phyloP scores from a whole-genome alignment of 257 asterid genomes.

The Nicotiana noctiflora region DNA sequence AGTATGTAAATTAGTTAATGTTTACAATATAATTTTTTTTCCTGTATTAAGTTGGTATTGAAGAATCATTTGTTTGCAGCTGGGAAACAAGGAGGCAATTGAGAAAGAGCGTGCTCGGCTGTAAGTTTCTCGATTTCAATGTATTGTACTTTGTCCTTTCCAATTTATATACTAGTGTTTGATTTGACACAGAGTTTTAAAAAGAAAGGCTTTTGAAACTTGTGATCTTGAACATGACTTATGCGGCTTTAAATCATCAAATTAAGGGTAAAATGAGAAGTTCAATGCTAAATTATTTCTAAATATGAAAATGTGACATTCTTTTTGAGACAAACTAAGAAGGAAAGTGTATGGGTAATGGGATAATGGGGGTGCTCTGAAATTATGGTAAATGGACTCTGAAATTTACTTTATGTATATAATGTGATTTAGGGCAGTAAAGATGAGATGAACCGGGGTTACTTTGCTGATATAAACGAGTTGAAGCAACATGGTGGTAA shows the following conservation, averaged over 20 bases:
- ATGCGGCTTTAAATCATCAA: too few species aligned
- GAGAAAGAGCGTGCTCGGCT: constrained; percentile 80
- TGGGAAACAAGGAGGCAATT: constrained; percentile 63
- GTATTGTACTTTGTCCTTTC: background rate
- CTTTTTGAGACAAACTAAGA: too few species aligned
- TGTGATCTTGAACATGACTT: too few species aligned
- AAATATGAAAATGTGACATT: too few species aligned
- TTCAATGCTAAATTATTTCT: too few species aligned
- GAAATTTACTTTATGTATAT: constrained; percentile 4
- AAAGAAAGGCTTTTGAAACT: too few species aligned
- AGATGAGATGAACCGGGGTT: constrained; percentile 86
- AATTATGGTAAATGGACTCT: background rate
- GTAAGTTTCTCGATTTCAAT: constrained; percentile 40
- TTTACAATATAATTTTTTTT: background rate
- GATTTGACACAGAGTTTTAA: too few species aligned
- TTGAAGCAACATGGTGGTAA: constrained; percentile 82
- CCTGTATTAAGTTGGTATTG: constrained; percentile 2
- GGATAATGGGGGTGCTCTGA: background rate
- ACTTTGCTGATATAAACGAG: constrained; percentile 72
- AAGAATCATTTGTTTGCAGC: constrained; percentile 30
- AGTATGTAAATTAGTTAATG: too few species aligned
- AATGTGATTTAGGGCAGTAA: constrained; percentile 70
- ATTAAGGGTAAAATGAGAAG: too few species aligned
- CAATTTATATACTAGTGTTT: too few species aligned
- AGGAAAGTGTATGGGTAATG: too few species aligned